Conservation (phyloP, 352 stramenopile species). For the Salisapilia sapeloensis region DNA sequence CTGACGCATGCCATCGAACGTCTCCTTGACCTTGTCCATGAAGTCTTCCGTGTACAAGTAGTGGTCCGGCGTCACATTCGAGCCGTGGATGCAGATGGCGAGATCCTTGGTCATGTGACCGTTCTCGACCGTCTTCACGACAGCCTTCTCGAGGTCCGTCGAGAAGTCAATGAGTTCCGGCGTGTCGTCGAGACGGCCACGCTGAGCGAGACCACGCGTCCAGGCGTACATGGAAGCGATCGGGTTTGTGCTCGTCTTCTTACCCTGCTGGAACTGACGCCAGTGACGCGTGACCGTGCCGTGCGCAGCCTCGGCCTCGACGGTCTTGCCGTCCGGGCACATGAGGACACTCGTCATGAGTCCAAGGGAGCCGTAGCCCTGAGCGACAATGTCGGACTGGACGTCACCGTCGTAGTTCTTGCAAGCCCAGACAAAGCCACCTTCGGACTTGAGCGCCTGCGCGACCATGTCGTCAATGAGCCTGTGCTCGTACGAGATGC, state of each 20-base stretch:
- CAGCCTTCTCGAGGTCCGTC: constrained; percentile 31
- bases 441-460: constrained; percentile 56
- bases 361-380: constrained; percentile 63
- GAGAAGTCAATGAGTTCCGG: constrained; percentile 42
- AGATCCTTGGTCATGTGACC: constrained; percentile 79
- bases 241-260: constrained; percentile 64
- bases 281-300: constrained; percentile 73
- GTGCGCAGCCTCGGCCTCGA: constrained; percentile 72
- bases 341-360: constrained; percentile 67
- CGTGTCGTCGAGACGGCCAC: constrained; percentile 63
- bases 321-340: constrained; percentile 57
- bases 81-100: constrained; percentile 56
- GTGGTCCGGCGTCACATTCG: constrained; percentile 25
- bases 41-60: constrained; percentile 56
- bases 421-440: constrained; percentile 66
- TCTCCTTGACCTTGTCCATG: constrained; percentile 78
- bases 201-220: constrained; percentile 53
- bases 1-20: constrained; percentile 32
- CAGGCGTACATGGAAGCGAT: constrained; percentile 72
- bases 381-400: constrained; percentile 61
- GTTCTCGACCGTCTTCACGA: constrained; percentile 59
- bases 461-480: constrained; percentile 79
- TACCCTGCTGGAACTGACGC: constrained; percentile 67
- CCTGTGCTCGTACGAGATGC: constrained; percentile 64
- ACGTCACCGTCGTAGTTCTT: constrained; percentile 81